Evolutionary conservation across 805 yeast species (phyloP).

Genomic region (Sugiyamaella marilandica): DNA sequence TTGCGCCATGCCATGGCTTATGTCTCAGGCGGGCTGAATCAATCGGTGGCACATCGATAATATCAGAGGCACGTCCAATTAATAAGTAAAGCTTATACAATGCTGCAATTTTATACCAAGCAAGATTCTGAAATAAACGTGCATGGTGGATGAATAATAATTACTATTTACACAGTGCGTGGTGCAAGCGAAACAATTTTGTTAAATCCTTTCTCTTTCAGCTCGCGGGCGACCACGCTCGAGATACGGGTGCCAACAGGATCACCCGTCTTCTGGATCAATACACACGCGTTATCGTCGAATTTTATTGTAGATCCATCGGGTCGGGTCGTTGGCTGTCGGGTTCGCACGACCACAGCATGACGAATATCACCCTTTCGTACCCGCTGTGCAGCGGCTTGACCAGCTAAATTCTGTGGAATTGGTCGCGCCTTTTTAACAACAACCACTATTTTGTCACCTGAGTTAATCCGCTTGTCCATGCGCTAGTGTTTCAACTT

Average conservation of each 20-base stretch:
- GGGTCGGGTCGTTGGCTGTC: slow-evolving; percentile 66
- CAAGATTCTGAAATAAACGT: too few relatives aligned
- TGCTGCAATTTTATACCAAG: too few relatives aligned
- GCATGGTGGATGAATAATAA: background rate
- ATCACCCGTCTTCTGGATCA: slow-evolving; percentile 86
- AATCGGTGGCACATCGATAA: too few relatives aligned
- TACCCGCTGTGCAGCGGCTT: slow-evolving; percentile 63
- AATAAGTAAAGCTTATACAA: too few relatives aligned
- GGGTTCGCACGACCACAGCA: slow-evolving; percentile 92
- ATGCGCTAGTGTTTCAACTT: background rate
- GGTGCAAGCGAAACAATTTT: slow-evolving; percentile 91
- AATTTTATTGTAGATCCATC: slow-evolving; percentile 86
- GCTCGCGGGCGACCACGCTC: slow-evolving; percentile 86
- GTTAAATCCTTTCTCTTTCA: slow-evolving; percentile 74
- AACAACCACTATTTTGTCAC: slow-evolving; percentile 92
- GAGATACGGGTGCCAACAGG: slow-evolving; percentile 92
- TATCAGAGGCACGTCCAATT: too few relatives aligned
- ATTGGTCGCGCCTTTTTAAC: slow-evolving; percentile 85
- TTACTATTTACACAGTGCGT: slow-evolving; percentile 49
- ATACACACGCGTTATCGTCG: slow-evolving; percentile 96
- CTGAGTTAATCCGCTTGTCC: slow-evolving; percentile 30
- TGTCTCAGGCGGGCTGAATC: too few relatives aligned
- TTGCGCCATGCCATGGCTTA: too few relatives aligned
- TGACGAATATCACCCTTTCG: slow-evolving; percentile 94
- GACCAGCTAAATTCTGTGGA: slow-evolving; percentile 65